Base-by-base conservation (phyloP, 106 monocot species). In the Phalaenopsis aphrodite region DNA sequence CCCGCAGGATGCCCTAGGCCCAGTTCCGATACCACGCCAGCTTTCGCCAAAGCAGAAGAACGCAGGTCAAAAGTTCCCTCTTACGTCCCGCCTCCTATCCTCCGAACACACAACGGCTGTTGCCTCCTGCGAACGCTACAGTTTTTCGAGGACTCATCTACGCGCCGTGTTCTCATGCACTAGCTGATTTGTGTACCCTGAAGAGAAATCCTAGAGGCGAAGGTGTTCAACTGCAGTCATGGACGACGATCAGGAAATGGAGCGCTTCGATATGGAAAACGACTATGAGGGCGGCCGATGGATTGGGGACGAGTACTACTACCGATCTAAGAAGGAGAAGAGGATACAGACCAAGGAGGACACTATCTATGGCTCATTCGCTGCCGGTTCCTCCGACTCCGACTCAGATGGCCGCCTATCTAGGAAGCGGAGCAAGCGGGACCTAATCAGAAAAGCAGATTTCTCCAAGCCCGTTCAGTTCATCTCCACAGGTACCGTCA, bases 401-500 rank as follows among this genome's bases (percentile, higher is more conserved):
- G 85, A 83, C 76, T 84, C 83, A 38, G 88, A 85, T 17, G 77
- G 78, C 11, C 85, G 86, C 45, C 72, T 81, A 19, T 80, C 78
- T 42, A 83, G 84, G 74, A 79, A 82, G 82, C 85, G 89, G 79
- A 76, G 87, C 58, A 74, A 72, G 76, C 42, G 83, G 23, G 81
- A 83, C 43, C 83, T 86, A 73, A 78, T 86, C 49, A 21, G 75
- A 47, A 88, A 87, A 82, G 81, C 86, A 8, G 94, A 92, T 48
- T 80, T 92, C 81, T 75, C 90, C 46, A 92, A 90, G 84, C 94
- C 94, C 42, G 94, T 94, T 15, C 85, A 88, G 1, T 94, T 96
- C 79, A 85, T 93, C 77, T 96, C 95, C 78, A 91, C 91, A 43
- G 93, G 95, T 55, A 78, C 71, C 24, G 80, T 88, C 79, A 85